phyloP scores from a whole-genome alignment of 2,329 filamentous ascomycete genomes.

The Monilinia fructigena region DNA sequence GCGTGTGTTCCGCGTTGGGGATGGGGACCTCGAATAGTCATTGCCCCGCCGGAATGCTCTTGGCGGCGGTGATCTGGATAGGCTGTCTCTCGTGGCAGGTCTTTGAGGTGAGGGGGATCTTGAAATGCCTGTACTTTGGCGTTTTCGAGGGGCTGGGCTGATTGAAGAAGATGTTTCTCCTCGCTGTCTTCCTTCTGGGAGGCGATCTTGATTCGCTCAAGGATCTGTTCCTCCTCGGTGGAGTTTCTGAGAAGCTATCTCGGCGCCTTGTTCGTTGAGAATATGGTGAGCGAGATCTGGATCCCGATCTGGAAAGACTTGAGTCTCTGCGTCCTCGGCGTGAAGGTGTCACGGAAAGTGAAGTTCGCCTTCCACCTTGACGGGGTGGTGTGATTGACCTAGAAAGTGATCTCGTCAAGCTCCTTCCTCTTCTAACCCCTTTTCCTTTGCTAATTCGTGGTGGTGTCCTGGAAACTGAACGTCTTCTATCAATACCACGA shows the following conservation, averaged over 20 bases:
- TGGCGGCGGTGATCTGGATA: slow-evolving; percentile 25
- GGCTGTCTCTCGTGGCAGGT: slow-evolving; percentile 21
- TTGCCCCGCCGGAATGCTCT: slow-evolving; percentile 26
- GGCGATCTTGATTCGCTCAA: slow-evolving; percentile 30
- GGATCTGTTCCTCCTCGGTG: slow-evolving; percentile 28
- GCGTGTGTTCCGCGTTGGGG: slow-evolving; percentile 24
- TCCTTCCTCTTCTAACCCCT: slow-evolving; percentile 32
- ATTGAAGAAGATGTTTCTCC: slow-evolving; percentile 35
- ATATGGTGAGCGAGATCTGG: slow-evolving; percentile 25
- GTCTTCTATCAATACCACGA: slow-evolving; percentile 22
- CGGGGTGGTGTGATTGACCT: slow-evolving; percentile 31
- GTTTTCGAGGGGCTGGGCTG: slow-evolving; percentile 31
- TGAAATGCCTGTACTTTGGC: slow-evolving; percentile 29
- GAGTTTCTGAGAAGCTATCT: slow-evolving; percentile 29
- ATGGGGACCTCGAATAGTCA: slow-evolving; percentile 32
- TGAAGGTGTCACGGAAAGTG: slow-evolving; percentile 31
- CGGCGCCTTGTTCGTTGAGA: slow-evolving; percentile 26
- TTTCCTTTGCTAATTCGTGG: slow-evolving; percentile 28
- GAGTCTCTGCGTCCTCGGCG: slow-evolving; percentile 28
- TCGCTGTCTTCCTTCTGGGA: slow-evolving; percentile 25
- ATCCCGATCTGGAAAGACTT: slow-evolving; percentile 33
- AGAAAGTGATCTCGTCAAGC: slow-evolving; percentile 31
- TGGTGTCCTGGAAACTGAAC: slow-evolving; percentile 27
- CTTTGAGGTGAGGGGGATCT: slow-evolving; percentile 27
- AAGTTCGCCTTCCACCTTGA: slow-evolving; percentile 24